These are phyloP conservation scores for Penicillium nordicum DNA, from an alignment of 2,329 filamentous ascomycete species.

Conservation along the genomic window DNA sequence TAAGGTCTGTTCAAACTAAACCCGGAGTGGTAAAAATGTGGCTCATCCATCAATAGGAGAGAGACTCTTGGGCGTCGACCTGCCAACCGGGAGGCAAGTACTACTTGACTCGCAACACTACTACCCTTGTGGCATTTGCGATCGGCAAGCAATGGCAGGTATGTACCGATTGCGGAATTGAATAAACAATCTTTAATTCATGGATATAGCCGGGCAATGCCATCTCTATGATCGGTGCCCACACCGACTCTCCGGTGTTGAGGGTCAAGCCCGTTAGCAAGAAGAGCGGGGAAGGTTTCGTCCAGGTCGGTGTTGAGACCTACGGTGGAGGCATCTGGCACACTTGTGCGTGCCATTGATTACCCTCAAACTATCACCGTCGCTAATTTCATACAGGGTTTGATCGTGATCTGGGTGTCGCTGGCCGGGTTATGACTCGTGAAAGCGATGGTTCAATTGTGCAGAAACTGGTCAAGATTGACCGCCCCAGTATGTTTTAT, in stretches of 20 bases:
- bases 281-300: slow-evolving; percentile 77
- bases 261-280: slow-evolving; percentile 93
- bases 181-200: neutral
- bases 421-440: slow-evolving; percentile 80
- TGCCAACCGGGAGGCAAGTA: slow-evolving; percentile 89
- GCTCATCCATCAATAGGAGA: slow-evolving; percentile 54
- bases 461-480: slow-evolving; percentile 84
- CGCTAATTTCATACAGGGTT: slow-evolving; percentile 58
- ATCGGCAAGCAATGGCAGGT: slow-evolving; percentile 83
- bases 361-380: neutral
- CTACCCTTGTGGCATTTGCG: slow-evolving; percentile 87
- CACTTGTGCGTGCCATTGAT: slow-evolving; percentile 56
- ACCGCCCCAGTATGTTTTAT: slow-evolving; percentile 63
- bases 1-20: slow-evolving; percentile 49
- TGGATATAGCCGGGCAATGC: slow-evolving; percentile 69
- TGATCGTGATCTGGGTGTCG: slow-evolving; percentile 87
- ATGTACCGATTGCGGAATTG: slow-evolving; percentile 5
- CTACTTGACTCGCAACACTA: slow-evolving; percentile 90
- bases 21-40: neutral
- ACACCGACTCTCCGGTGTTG: slow-evolving; percentile 91
- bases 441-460: slow-evolving; percentile 70
- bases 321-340: slow-evolving; percentile 98
- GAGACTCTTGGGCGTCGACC: slow-evolving; percentile 78
- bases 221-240: slow-evolving; percentile 87
- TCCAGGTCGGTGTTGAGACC: slow-evolving; percentile 93